Percentiles rank a stretch among this genome's conserved stretches.
These are phyloP conservation scores for Pachysolen tannophilus DNA, from an alignment of 805 yeast genomes.

Conservation along the genomic window DNA sequence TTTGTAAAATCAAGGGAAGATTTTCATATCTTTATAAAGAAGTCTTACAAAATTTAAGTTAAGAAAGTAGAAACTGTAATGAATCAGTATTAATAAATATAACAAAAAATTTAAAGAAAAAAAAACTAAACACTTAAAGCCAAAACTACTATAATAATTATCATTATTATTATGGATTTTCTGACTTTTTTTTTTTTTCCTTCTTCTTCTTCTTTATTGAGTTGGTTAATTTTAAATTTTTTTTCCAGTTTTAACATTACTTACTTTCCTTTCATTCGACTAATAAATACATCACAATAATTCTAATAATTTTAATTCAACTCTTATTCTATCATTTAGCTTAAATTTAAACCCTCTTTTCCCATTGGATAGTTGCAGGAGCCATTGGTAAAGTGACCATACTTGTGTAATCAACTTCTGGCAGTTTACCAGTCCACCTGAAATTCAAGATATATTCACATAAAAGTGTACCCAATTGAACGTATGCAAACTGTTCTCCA, in stretches of 20 bases:
- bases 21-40: too few species aligned
- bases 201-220: conserved; percentile 3
- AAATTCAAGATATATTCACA: conserved; percentile 66
- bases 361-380: conserved; percentile 70
- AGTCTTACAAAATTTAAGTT: too few species aligned
- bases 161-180: background rate
- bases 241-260: too few species aligned
- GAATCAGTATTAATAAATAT: too few species aligned
- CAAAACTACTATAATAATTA: too few species aligned
- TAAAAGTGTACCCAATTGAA: conserved; percentile 83
- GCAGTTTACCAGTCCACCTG: conserved; percentile 67
- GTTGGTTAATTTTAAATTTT: too few species aligned
- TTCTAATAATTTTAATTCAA: conserved; percentile 4
- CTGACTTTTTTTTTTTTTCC: background rate
- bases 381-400: conserved; percentile 89
- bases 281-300: conserved; percentile 4
- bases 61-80: too few species aligned
- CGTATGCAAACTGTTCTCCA: conserved; percentile 96
- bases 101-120: too few species aligned
- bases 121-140: too few species aligned
- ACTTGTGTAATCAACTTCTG: conserved; percentile 70
- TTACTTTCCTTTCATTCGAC: background rate
- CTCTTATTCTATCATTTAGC: conserved; percentile 24
- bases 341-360: too few species aligned
- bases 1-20: too few species aligned